phyloP scores from a whole-genome alignment of 495 filamentous ascomycete genomes.

The Hypomontagnella submonticulosa region DNA sequence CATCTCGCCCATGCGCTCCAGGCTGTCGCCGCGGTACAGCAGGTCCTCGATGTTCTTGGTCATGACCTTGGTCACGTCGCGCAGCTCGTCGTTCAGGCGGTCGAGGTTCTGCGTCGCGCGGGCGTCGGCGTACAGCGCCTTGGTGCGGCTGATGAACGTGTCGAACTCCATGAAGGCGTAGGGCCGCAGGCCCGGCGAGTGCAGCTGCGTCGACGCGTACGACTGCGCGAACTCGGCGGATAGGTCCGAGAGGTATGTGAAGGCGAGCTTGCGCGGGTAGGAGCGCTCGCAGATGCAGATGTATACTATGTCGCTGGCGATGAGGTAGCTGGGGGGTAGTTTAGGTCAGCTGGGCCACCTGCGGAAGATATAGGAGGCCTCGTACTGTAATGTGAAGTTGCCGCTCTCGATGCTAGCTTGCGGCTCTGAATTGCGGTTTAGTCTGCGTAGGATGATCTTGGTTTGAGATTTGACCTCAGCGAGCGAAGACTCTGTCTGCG shows the following conservation, averaged over 20 bases:
- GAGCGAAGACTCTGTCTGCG: slow-evolving; percentile 74
- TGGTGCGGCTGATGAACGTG: slow-evolving; percentile 93
- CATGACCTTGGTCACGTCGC: slow-evolving; percentile 99
- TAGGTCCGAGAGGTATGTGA: slow-evolving; percentile 97
- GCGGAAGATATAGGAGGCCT: slow-evolving; percentile 5
- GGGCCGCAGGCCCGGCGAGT: slow-evolving; percentile 78
- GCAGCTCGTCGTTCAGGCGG: slow-evolving; percentile 92
- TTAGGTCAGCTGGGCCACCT: slow-evolving; percentile 4
- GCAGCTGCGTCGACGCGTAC: slow-evolving; percentile 77
- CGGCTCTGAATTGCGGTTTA: slow-evolving; percentile 87
- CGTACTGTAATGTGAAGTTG: slow-evolving; percentile 87
- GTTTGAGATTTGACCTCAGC: slow-evolving; percentile 88
- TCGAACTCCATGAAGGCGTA: slow-evolving; percentile 99
- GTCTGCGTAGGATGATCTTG: slow-evolving; percentile 86
- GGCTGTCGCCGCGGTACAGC: slow-evolving; percentile 90
- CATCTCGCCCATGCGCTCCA: slow-evolving; percentile 98
- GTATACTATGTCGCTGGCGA: slow-evolving; percentile 84
- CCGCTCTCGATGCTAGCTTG: slow-evolving; percentile 91
- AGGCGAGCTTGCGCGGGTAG: slow-evolving; percentile 97
- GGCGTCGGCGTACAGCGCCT: slow-evolving; percentile 92
- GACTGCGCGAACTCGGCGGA: slow-evolving; percentile 89
- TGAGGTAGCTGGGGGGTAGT: slow-evolving; percentile 75
- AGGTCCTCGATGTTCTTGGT: slow-evolving; percentile 99
- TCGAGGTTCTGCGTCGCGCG: slow-evolving; percentile 89
- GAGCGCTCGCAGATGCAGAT: slow-evolving; percentile 91